These are phyloP conservation scores for Oryza brachyantha DNA, from an alignment of 176 grass and related monocot species.

Conservation along the genomic window DNA sequence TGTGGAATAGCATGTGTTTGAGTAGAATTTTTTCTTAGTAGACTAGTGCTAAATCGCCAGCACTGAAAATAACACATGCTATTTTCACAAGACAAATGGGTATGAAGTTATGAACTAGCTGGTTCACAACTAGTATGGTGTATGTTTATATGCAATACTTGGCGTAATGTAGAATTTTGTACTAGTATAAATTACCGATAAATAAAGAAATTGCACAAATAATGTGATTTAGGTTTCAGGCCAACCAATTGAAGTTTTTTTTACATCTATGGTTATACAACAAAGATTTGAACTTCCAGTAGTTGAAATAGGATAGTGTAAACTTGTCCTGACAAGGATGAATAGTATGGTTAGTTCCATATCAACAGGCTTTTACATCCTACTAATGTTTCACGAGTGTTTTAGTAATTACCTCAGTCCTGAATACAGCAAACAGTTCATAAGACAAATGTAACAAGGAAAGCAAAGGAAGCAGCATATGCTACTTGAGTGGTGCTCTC, in stretches of 20 bases:
- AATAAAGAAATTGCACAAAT: not conserved
- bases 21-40: too few relatives aligned
- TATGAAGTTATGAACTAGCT: not conserved
- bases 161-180: not conserved
- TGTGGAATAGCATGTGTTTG: too few relatives aligned
- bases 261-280: not conserved
- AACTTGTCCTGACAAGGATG: not conserved
- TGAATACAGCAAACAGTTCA: not conserved
- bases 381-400: too few relatives aligned
- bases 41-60: not conserved
- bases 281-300: not conserved
- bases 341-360: not conserved
- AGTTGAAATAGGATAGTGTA: not conserved
- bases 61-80: not conserved
- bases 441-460: slow-evolving; percentile 17
- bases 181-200: not conserved
- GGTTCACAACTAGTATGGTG: not conserved
- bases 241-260: not conserved
- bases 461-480: not conserved
- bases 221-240: not conserved
- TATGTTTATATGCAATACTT: not conserved
- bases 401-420: too few relatives aligned
- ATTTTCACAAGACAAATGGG: not conserved
- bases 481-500: not conserved
- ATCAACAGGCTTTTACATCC: not conserved